These are phyloP conservation scores for Fusarium transvaalense DNA, from an alignment of 2,329 filamentous ascomycete genomes.

Conservation along the genomic window DNA sequence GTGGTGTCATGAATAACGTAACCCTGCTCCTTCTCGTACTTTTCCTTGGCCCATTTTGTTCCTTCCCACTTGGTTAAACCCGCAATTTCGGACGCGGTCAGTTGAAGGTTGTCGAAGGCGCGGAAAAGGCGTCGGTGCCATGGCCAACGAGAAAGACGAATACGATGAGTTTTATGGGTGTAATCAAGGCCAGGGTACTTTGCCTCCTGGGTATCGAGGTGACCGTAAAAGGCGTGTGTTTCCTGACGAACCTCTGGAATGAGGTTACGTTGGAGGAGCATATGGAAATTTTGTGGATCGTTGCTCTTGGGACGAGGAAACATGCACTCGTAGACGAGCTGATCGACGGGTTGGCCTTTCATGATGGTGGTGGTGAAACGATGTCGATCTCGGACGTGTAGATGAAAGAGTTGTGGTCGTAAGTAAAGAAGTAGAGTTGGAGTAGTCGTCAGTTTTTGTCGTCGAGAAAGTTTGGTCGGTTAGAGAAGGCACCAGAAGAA, in stretches of 20 bases:
- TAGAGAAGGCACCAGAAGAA: constrained; percentile 23
- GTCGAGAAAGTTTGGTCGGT: not conserved
- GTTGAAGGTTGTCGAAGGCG: constrained; percentile 76
- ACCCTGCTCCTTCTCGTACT: constrained; percentile 81
- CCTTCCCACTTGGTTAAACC: constrained; percentile 85
- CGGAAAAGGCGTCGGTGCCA: constrained; percentile 83
- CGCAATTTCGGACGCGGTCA: constrained; percentile 78
- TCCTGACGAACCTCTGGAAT: constrained; percentile 84
- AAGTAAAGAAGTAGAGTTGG: not conserved
- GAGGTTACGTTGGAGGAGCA: constrained; percentile 76
- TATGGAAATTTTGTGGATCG: constrained; percentile 79
- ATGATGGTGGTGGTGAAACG: constrained; percentile 60
- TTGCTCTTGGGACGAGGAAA: constrained; percentile 75
- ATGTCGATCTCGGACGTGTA: constrained; percentile 7
- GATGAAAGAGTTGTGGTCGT: not conserved
- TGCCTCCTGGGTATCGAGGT: constrained; percentile 82
- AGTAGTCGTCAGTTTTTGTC: not conserved
- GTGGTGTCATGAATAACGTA: constrained; percentile 78
- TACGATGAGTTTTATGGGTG: constrained; percentile 77
- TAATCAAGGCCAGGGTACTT: constrained; percentile 88
- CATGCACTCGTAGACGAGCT: constrained; percentile 80
- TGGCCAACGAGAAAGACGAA: constrained; percentile 80
- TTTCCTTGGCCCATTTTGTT: constrained; percentile 84
- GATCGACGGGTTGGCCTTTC: constrained; percentile 78
- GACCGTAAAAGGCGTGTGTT: constrained; percentile 82